Conservation (phyloP, 176 grass and related monocot genomes). For the Musa troglodytarum region DNA sequence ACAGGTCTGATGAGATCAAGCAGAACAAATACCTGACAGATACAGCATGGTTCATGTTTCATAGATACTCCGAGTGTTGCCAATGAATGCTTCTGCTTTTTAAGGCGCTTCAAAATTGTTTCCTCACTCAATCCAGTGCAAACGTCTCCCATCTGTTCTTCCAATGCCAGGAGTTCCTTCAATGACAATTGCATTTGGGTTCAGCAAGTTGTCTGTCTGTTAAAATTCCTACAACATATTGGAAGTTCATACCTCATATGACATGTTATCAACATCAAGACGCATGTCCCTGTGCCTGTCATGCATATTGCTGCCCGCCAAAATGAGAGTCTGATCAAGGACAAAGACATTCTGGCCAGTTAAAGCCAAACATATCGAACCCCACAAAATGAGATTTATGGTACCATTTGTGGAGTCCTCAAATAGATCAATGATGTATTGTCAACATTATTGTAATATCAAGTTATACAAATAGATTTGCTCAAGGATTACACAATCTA, state of each 20-base stretch:
- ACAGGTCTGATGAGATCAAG: not conserved
- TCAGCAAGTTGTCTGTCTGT: too few relatives aligned
- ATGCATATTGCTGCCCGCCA: conserved; percentile 4
- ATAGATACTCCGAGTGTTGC: not conserved
- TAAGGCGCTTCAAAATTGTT: conserved; percentile 2
- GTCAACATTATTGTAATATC: not conserved
- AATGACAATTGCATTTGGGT: not conserved
- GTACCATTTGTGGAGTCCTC: not conserved
- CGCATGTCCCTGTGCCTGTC: conserved; percentile 20
- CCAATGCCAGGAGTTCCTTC: conserved; percentile 10
- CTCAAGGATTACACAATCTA: not conserved
- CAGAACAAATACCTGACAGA: conserved; percentile 5
- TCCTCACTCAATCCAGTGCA: conserved; percentile 11
- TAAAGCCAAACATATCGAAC: not conserved
- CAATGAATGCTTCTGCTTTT: not conserved
- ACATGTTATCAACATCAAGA: conserved; percentile 19
- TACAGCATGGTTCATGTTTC: conserved; percentile 7
- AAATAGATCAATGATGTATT: not conserved
- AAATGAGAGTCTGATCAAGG: conserved; percentile 6
- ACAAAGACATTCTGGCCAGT: conserved; percentile 5
- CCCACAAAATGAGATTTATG: not conserved
- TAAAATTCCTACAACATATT: not conserved
- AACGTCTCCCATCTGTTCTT: conserved; percentile 13
- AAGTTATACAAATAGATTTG: not conserved
- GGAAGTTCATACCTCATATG: conserved; percentile 4